Evolutionary conservation across 2,329 filamentous ascomycete species (phyloP).

Genomic region (Hypomyces perniciosus): DNA sequence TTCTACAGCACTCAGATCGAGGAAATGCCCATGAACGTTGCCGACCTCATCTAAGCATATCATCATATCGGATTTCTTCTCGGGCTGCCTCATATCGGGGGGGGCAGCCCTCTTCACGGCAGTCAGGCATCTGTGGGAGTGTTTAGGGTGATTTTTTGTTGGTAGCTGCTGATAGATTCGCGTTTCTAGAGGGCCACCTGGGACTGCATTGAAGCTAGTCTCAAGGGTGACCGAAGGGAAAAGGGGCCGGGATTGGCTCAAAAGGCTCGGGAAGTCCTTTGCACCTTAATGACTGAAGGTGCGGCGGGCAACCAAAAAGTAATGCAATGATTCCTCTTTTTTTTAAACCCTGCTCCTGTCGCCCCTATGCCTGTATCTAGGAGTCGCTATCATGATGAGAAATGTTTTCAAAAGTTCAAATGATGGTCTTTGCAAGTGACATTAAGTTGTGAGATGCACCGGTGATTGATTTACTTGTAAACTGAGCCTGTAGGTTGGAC

Average conservation of each 20-base stretch:
- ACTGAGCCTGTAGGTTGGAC: too few relatives aligned
- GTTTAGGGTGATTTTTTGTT: constrained; percentile 27
- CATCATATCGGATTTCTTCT: constrained; percentile 21
- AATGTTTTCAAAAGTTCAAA: constrained; percentile 13
- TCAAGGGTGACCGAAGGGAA: constrained; percentile 25
- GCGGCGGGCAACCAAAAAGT: constrained; percentile 37
- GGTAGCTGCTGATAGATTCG: constrained; percentile 36
- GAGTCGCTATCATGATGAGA: constrained; percentile 30
- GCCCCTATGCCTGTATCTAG: constrained; percentile 30
- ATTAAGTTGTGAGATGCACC: too few relatives aligned
- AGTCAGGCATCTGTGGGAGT: constrained; percentile 25
- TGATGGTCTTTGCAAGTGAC: constrained; percentile 1
- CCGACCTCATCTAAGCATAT: constrained; percentile 59
- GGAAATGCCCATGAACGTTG: constrained; percentile 98
- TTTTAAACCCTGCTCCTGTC: constrained; percentile 28
- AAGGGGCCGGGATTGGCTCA: constrained; percentile 28
- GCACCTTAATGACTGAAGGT: constrained; percentile 33
- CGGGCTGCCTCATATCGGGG: constrained; percentile 16
- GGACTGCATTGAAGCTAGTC: constrained; percentile 22
- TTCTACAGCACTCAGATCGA: constrained; percentile 99
- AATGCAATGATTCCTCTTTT: constrained; percentile 34
- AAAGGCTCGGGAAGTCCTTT: constrained; percentile 34
- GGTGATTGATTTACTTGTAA: too few relatives aligned
- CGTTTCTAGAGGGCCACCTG: constrained; percentile 31
- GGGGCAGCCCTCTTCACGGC: constrained; percentile 20